A percentile compares a stretch with the other conserved stretches of the same genome.
phyloP scores from a whole-genome alignment of 371 early-diverging fungal species.

The Rhizopus delemar region DNA sequence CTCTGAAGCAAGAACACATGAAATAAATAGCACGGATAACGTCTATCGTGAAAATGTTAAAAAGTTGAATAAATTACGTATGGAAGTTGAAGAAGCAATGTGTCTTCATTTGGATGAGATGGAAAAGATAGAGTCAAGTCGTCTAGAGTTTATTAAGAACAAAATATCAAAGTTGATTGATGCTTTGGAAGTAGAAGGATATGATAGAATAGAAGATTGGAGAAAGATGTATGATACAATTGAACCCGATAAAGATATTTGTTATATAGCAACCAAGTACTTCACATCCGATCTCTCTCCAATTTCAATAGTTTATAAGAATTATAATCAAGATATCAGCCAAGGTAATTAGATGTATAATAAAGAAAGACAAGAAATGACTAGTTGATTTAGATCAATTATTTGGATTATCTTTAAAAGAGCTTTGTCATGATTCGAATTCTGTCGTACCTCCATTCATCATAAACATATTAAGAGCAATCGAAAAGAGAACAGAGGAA shows the following conservation, averaged over 20 bases:
- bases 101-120: slow-evolving; percentile 61
- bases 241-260: too few relatives aligned
- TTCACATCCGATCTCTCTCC: too few relatives aligned
- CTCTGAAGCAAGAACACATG: slow-evolving; percentile 35
- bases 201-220: slow-evolving; percentile 27
- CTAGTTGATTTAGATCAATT: slow-evolving; percentile 54
- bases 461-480: slow-evolving; percentile 33
- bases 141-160: slow-evolving; percentile 54
- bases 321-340: too few relatives aligned
- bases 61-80: slow-evolving; percentile 66
- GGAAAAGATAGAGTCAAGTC: slow-evolving; percentile 58
- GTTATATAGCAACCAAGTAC: too few relatives aligned
- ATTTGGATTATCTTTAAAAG: slow-evolving; percentile 74
- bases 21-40: slow-evolving; percentile 67
- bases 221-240: too few relatives aligned
- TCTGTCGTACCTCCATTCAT: slow-evolving; percentile 63
- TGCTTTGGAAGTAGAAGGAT: slow-evolving; percentile 56
- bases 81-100: slow-evolving; percentile 70
- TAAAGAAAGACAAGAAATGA: too few relatives aligned
- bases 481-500: slow-evolving; percentile 33
- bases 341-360: too few relatives aligned
- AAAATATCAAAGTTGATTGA: slow-evolving; percentile 61
- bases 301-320: too few relatives aligned
- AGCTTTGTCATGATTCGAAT: slow-evolving; percentile 58
- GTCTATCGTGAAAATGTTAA: slow-evolving; percentile 63